A percentile compares a stretch with the other conserved stretches of the same genome.
Evolutionary conservation across 306 rosid species (phyloP).

Genomic region (Psophocarpus tetragonolobus): DNA sequence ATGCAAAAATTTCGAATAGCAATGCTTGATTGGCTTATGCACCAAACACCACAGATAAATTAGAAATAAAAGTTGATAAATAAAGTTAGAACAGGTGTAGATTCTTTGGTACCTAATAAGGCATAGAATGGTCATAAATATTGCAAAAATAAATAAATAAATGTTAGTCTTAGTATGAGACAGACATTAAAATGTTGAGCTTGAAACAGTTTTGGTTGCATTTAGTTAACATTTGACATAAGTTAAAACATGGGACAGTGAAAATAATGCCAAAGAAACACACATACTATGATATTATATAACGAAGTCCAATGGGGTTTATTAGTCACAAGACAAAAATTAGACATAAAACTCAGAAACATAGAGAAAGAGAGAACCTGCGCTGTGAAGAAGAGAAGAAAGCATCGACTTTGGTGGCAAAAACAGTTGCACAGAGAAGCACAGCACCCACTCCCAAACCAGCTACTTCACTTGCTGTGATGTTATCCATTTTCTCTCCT

Average conservation of each 20-base stretch:
- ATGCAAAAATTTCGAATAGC: background rate
- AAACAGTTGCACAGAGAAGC: constrained; percentile 77
- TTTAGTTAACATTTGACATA: background rate
- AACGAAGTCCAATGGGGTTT: background rate
- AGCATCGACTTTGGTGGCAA: constrained; percentile 82
- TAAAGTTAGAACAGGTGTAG: background rate
- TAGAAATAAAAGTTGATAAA: constrained; percentile 6
- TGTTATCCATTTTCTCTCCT: constrained; percentile 55
- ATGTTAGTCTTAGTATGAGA: background rate
- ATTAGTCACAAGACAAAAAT: background rate
- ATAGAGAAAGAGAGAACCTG: constrained; percentile 42
- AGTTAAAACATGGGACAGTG: background rate
- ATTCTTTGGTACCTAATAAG: background rate
- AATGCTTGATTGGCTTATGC: no score
- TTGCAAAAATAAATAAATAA: no score
- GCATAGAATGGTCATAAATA: background rate
- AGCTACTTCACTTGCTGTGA: constrained; percentile 85
- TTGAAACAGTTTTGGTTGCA: background rate
- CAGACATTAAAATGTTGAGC: background rate
- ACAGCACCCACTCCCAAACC: constrained; percentile 81
- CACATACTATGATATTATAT: no score
- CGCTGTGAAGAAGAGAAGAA: constrained; percentile 86
- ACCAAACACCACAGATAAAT: no score
- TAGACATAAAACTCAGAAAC: background rate
- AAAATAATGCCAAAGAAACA: background rate